These are phyloP conservation scores for Ogataea polymorpha DNA, from an alignment of 805 yeast species.

Conservation along the genomic window DNA sequence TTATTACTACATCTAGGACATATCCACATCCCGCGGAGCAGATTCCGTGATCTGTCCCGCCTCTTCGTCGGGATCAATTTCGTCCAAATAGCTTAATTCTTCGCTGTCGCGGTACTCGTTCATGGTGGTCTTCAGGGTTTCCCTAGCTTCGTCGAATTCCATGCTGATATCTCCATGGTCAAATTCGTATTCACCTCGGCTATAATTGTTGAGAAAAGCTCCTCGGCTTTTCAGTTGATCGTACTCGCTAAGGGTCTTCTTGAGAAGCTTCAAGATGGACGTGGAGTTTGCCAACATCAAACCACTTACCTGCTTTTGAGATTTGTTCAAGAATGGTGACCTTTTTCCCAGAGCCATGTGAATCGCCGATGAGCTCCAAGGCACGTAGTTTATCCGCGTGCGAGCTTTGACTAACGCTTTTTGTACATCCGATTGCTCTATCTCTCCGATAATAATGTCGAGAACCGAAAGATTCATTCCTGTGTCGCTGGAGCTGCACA, in stretches of 20 bases:
- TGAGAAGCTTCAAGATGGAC: constrained; percentile 62
- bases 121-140: constrained; percentile 42
- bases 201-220: constrained; percentile 82
- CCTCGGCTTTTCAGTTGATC: constrained; percentile 74
- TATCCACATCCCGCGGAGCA: constrained; percentile 4
- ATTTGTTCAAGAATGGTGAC: constrained; percentile 52
- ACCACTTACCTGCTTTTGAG: constrained; percentile 61
- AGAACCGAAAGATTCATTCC: constrained; percentile 62
- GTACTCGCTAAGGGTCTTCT: constrained; percentile 68
- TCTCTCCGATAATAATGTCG: constrained; percentile 64
- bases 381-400: constrained; percentile 70
- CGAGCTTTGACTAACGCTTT: constrained; percentile 64
- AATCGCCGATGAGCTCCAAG: constrained; percentile 79
- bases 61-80: constrained; percentile 36
- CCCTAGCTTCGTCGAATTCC: constrained; percentile 47
- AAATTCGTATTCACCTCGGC: constrained; percentile 42
- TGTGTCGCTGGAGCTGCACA: constrained; percentile 51
- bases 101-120: constrained; percentile 46
- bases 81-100: constrained; percentile 44
- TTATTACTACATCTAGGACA: constrained; percentile 3
- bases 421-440: constrained; percentile 68
- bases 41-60: constrained; percentile 3
- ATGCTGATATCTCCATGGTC: constrained; percentile 46
- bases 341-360: constrained; percentile 75
- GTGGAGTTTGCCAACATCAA: constrained; percentile 83